Percentiles rank a stretch among this genome's conserved stretches.
phyloP scores from a whole-genome alignment of 1,284 basidiomycete genomes.

The Cutaneotrichosporon curvatum region DNA sequence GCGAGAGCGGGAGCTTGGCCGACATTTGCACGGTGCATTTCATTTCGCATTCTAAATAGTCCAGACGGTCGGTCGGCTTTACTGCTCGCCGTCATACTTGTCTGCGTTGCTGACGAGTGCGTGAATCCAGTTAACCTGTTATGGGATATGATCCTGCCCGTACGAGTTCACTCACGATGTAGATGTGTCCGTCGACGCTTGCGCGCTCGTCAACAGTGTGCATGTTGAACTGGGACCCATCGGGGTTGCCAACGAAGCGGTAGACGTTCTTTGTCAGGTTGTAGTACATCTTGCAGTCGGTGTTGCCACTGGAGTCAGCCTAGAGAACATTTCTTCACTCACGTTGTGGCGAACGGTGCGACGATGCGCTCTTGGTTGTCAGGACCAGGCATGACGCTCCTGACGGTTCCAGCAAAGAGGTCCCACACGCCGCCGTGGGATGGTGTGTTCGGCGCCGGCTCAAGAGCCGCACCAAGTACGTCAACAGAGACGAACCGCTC shows the following conservation, averaged over 20 bases:
- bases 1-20: too few relatives aligned
- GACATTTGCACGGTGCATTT: too few relatives aligned
- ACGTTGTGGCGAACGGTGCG: conserved; percentile 34
- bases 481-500: conserved; percentile 31
- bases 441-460: conserved; percentile 42
- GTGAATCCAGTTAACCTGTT: conserved; percentile 33
- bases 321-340: neutral
- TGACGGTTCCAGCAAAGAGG: conserved; percentile 43
- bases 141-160: neutral
- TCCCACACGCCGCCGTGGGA: conserved; percentile 39
- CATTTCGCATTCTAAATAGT: too few relatives aligned
- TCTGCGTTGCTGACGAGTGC: conserved; percentile 44
- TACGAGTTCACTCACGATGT: conserved; percentile 22
- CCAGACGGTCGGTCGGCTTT: too few relatives aligned
- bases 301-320: conserved; percentile 23
- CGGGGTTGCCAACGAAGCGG: conserved; percentile 34
- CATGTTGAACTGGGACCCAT: conserved; percentile 11
- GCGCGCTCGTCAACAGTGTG: conserved; percentile 44
- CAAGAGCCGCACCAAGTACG: conserved; percentile 37
- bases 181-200: conserved; percentile 29
- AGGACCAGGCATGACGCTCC: conserved; percentile 31
- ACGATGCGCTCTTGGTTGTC: conserved; percentile 36
- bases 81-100: conserved; percentile 37
- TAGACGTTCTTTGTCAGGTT: conserved; percentile 42
- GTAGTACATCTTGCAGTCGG: conserved; percentile 44